Conservation (phyloP, 306 rosid species). For the Dryas octopetala region DNA sequence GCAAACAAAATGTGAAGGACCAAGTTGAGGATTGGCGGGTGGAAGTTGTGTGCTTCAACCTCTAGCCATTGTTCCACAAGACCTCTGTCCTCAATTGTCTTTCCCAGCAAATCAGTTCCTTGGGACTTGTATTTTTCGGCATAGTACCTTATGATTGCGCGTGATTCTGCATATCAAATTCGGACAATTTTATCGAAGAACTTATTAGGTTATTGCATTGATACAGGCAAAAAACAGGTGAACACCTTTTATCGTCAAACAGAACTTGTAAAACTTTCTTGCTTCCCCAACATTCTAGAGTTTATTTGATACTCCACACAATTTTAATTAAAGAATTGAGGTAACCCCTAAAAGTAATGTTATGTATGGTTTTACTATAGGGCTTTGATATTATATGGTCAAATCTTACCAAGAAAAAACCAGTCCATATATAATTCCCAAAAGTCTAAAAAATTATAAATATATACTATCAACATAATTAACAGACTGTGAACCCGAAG, state of each 20-base stretch:
- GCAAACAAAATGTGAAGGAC: conserved; percentile 24
- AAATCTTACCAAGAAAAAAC: no score
- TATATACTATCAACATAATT: no score
- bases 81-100: conserved; percentile 49
- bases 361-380: no score
- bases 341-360: neutral
- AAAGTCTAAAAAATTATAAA: no score
- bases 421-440: no score
- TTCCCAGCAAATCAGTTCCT: conserved; percentile 46
- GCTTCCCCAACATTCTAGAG: neutral
- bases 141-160: conserved; percentile 43
- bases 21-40: conserved; percentile 27
- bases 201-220: neutral
- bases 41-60: conserved; percentile 43
- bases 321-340: neutral
- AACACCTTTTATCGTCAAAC: no score
- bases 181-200: neutral
- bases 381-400: no score
- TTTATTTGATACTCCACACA: neutral
- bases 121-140: conserved; percentile 46
- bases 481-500: no score
- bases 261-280: neutral
- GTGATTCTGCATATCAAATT: conserved; percentile 36
- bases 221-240: neutral
- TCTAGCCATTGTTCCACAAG: conserved; percentile 59